Base-by-base conservation (phyloP, 2,329 filamentous ascomycete genomes). In the Tricladium varicosporioides region DNA sequence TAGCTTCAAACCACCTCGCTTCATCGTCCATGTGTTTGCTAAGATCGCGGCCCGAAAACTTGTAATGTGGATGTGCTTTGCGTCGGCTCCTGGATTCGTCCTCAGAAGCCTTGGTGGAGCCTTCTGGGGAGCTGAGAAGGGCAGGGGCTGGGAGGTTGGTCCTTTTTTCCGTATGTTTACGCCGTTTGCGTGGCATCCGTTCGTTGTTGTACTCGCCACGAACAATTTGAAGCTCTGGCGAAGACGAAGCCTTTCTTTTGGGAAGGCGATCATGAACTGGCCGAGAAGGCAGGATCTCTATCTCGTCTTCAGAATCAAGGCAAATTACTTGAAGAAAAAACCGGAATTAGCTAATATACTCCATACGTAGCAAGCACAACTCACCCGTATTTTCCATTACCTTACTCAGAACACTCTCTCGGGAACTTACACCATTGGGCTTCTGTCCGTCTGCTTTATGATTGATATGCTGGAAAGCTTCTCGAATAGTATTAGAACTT, bases 41-140 rank as follows among this genome's bases (percentile, higher is more conserved):
- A 45, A 45, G 42, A 45, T 45, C 8, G 15, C 16, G 42, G 9
- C 16, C 42, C 42, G 42, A 9, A 15, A 45, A 45, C 42, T 45
- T 45, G n/a, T n/a, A n/a, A n/a, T 53, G 40, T 53, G 51, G 16
- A 47, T 36, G 40, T 51, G 32, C 32, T 31, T 51, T 51, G 14
- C 49, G 49, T 27, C 49, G n/a, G n/a, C n/a, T n/a, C 49, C 44
- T 51, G 32, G 49, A 14, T 31, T 51, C 49, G 49, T 51, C 49
- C 15, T 42, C 33, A 51, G 48, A 50, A 50, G 49, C n/a, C 15
- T 45, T 45, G 42, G 42, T 45, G n/a, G 42, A 45, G 42, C 42
- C 13, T 36, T 36, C 32, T 36, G 13, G 32, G 32, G 32, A 36
- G 32, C 13, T 13, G 32, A 13, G 32, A 8, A 36, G 32, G 32